phyloP scores from a whole-genome alignment of 2,329 filamentous ascomycete genomes.

The Phialemonium atrogriseum region DNA sequence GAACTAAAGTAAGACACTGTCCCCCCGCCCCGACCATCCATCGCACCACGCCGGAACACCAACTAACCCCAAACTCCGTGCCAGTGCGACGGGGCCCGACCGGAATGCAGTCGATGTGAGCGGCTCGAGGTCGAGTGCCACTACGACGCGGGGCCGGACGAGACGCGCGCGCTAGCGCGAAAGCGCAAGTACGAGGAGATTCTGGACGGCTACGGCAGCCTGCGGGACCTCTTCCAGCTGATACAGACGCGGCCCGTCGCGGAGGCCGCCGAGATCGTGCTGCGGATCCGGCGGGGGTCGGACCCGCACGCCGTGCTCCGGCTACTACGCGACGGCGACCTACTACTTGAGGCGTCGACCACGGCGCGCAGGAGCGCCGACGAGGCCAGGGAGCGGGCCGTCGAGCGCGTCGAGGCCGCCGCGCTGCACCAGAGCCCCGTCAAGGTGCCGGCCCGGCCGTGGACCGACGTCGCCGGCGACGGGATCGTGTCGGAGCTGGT shows the following conservation, averaged over 20 bases:
- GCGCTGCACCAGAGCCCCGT: neutral
- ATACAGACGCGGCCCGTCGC: neutral
- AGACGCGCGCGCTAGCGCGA: constrained; percentile 3
- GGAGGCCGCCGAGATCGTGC: constrained; percentile 2
- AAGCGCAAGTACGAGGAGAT: constrained; percentile 4
- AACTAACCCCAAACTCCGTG: neutral
- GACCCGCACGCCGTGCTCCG: constrained; percentile 1
- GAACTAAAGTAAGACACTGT: neutral
- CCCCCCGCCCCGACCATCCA: neutral
- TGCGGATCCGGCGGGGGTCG: neutral
- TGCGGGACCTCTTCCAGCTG: constrained; percentile 1
- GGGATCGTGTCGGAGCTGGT: constrained; percentile 3
- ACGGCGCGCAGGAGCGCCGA: neutral
- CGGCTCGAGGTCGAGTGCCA: constrained; percentile 1
- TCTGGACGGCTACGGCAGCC: neutral
- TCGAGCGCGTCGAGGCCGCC: neutral
- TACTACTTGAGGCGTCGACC: constrained; percentile 2
- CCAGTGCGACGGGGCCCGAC: constrained; percentile 3
- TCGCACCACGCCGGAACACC: neutral
- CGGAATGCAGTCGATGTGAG: constrained; percentile 3
- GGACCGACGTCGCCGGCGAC: constrained; percentile 1
- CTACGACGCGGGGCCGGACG: constrained; percentile 3
- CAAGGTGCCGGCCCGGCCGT: neutral
- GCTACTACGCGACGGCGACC: constrained; percentile 1
- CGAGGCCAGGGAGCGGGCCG: neutral